phyloP scores from a whole-genome alignment of 2,329 filamentous ascomycete species.

The Fusarium mexicanum region DNA sequence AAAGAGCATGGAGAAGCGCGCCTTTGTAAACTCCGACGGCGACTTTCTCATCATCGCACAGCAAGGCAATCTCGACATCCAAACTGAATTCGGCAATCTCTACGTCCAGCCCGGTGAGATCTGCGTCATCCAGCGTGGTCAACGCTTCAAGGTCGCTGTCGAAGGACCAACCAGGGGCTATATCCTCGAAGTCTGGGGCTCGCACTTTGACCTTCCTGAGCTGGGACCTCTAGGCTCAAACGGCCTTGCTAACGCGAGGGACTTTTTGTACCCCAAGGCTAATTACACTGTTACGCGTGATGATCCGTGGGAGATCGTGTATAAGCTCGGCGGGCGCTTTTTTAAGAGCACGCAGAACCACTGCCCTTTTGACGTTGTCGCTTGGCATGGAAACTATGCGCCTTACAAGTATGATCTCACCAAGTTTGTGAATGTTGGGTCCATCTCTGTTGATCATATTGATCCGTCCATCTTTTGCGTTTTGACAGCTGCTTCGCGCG shows the following conservation, averaged over 20 bases:
- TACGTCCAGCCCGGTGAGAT: conserved; percentile 75
- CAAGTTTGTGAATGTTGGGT: conserved; percentile 65
- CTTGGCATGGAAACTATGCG: conserved; percentile 77
- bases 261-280: conserved; percentile 72
- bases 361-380: conserved; percentile 76
- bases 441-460: conserved; percentile 62
- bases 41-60: conserved; percentile 74
- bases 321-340: conserved; percentile 70
- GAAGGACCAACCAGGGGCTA: conserved; percentile 71
- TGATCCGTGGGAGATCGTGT: conserved; percentile 65
- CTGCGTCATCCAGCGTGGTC: conserved; percentile 71
- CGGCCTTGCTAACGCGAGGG: conserved; percentile 70
- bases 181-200: conserved; percentile 73
- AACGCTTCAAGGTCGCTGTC: conserved; percentile 54
- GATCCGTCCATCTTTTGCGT: conserved; percentile 75
- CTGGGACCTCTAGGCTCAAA: conserved; percentile 74
- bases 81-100: conserved; percentile 72
- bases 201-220: conserved; percentile 72
- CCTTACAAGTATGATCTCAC: conserved; percentile 67
- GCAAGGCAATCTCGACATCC: conserved; percentile 71
- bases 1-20: conserved; percentile 56
- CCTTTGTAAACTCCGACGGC: conserved; percentile 69
- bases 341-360: conserved; percentile 70
- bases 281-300: conserved; percentile 63
- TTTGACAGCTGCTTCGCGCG: conserved; percentile 65